A percentile compares a stretch with the other conserved stretches of the same genome.
These are phyloP conservation scores for Bondarzewia mesenterica DNA, from an alignment of 1,284 basidiomycete species.

Conservation along the genomic window DNA sequence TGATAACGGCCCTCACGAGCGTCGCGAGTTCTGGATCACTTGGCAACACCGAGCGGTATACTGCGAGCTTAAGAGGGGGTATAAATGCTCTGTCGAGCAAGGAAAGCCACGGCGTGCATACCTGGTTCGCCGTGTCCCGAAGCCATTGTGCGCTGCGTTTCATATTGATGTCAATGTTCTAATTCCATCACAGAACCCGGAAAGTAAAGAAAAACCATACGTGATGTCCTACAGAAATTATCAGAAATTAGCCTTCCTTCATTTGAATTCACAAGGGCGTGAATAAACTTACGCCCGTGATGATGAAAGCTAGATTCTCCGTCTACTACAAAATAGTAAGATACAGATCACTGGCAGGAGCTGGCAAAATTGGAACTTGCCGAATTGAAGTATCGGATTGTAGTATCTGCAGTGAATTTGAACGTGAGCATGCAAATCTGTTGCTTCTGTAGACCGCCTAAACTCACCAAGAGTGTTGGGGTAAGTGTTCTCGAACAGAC, in stretches of 20 bases:
- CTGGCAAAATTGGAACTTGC: constrained; percentile 5
- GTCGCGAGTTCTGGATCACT: constrained; percentile 50
- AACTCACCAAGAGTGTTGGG: constrained; percentile 62
- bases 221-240: constrained; percentile 63
- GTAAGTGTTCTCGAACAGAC: constrained; percentile 71
- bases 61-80: constrained; percentile 44
- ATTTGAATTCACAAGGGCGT: background rate
- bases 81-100: constrained; percentile 6
- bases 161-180: no score
- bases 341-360: background rate
- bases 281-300: constrained; percentile 49
- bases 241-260: constrained; percentile 5
- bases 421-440: background rate
- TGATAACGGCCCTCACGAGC: constrained; percentile 67
- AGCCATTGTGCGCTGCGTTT: constrained; percentile 42
- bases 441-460: background rate
- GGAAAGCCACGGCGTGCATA: constrained; percentile 16
- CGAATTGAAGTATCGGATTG: constrained; percentile 59
- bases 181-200: no score
- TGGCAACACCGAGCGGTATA: constrained; percentile 51
- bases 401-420: constrained; percentile 43
- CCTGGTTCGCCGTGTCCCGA: constrained; percentile 72
- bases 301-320: constrained; percentile 67
- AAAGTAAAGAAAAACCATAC: constrained; percentile 29
- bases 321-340: constrained; percentile 28